Base-by-base conservation (phyloP, 768 basidiomycete genomes). In the Phaeolepiota aurea region DNA sequence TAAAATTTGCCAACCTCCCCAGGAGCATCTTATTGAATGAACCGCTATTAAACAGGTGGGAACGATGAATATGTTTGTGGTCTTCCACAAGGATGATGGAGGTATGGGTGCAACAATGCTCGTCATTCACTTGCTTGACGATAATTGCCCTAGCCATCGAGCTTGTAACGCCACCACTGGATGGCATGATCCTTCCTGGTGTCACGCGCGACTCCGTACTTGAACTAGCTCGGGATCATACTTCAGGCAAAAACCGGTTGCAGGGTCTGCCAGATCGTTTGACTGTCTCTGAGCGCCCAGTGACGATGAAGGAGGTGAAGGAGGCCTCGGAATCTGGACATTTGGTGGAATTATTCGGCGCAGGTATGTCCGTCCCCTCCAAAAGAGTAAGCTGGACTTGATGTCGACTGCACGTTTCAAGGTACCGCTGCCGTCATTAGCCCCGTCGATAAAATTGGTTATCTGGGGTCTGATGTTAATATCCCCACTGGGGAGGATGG, bases 21-120 rank as follows among this genome's bases (percentile, higher is more conserved):
- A 7, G n/a, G 25, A 28, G 15, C 9, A 9, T 14, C 33, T 15
- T 5, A 35, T 9, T 9, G 7, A 14, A 9, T 16, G 7, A 15
- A 35, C 18, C 7, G 9, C 9, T 16, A 35, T 5, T 14, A 16
- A 19, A 15, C 20, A 65, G 62, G 89, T 90, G 31, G 91, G 91
- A 31, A 90, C 89, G 1, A 93, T 93, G 91, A 94, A 94, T 61
- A 62, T 91, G 57, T 93, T 93, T 46, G 77, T 83, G 32, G 87
- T 82, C 3, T 79, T 92, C 61, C 77, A 74, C 56, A 73, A 69
- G 15, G 71, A 75, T 14, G 76, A 85, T 51, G 86, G 85, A 36
- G 65, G 82, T 79, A 46, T n/a, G n/a, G n/a, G n/a, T n/a, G n/a
- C n/a, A n/a, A n/a, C n/a, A n/a, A n/a, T n/a, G n/a, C n/a, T n/a